A percentile compares a stretch with the other conserved stretches of the same genome.
Conservation (phyloP, 495 filamentous ascomycete genomes). For the Lichina pygmaea region DNA sequence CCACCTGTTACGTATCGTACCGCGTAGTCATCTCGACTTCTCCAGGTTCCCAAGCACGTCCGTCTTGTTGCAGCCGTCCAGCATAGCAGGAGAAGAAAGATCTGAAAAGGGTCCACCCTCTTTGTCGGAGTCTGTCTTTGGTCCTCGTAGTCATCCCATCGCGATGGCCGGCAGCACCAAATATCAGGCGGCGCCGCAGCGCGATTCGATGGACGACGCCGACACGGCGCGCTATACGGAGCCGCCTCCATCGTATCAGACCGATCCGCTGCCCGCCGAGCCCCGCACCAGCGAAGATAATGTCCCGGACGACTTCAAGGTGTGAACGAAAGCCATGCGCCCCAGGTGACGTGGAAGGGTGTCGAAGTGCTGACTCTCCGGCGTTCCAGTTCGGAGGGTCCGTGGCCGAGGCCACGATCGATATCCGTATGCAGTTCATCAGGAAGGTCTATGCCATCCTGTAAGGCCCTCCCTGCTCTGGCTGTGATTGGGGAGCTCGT, state of each 20-base stretch:
- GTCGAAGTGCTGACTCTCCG: not conserved
- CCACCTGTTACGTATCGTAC: too few relatives aligned
- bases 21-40: too few relatives aligned
- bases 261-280: conserved; percentile 28
- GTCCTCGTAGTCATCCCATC: too few relatives aligned
- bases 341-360: not conserved
- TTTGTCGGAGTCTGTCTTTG: too few relatives aligned
- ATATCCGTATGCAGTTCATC: conserved; percentile 93
- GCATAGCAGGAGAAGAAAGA: too few relatives aligned
- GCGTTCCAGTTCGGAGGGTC: conserved; percentile 49
- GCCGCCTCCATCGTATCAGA: conserved; percentile 59
- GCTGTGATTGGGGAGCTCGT: not conserved
- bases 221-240: conserved; percentile 33
- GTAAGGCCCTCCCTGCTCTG: conserved; percentile 15
- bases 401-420: conserved; percentile 75
- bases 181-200: conserved; percentile 14
- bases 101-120: too few relatives aligned
- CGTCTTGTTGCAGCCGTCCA: too few relatives aligned
- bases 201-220: conserved; percentile 17
- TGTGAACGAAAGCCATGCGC: conserved; percentile 8
- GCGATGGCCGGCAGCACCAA: conserved; percentile 13
- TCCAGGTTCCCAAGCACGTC: too few relatives aligned
- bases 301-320: conserved; percentile 94
- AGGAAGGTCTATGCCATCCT: conserved; percentile 78
- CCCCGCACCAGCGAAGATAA: conserved; percentile 61